Percentiles rank a stretch among this genome's conserved stretches.
Evolutionary conservation across 1,284 basidiomycete genomes (phyloP).

Genomic region (Ustilago nuda): DNA sequence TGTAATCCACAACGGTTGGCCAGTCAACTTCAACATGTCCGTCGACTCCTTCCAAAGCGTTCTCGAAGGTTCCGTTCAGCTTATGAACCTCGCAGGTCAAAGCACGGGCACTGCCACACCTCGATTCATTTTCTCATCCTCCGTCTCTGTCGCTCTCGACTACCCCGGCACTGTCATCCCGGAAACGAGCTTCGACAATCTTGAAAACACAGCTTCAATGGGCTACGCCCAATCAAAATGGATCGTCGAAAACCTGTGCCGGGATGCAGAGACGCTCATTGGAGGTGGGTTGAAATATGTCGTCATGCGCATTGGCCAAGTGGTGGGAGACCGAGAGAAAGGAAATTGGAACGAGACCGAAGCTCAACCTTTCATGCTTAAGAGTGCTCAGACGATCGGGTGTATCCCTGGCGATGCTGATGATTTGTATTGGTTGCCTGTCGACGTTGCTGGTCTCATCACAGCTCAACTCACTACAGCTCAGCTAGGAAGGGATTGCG

Average conservation of each 20-base stretch:
- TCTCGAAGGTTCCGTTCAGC: conserved; percentile 73
- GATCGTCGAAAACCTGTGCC: conserved; percentile 75
- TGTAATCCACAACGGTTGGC: conserved; percentile 57
- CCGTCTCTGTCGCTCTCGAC: conserved; percentile 71
- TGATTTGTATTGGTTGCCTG: conserved; percentile 74
- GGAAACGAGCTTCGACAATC: conserved; percentile 71
- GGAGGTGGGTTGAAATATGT: conserved; percentile 37
- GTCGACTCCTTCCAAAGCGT: conserved; percentile 41
- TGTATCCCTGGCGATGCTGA: conserved; percentile 73
- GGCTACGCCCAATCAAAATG: conserved; percentile 76
- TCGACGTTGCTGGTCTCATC: conserved; percentile 73
- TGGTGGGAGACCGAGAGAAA: conserved; percentile 73
- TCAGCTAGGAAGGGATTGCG: conserved; percentile 4
- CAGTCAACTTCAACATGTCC: conserved; percentile 56
- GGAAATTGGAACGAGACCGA: conserved; percentile 77
- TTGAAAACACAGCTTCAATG: conserved; percentile 71
- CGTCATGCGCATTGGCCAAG: conserved; percentile 71
- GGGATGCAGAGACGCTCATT: conserved; percentile 68
- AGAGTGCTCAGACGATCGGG: conserved; percentile 71
- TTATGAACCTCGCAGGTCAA: conserved; percentile 74
- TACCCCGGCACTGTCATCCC: conserved; percentile 65
- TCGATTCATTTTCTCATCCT: conserved; percentile 75
- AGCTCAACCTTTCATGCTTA: conserved; percentile 71
- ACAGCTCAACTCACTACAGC: conserved; percentile 73
- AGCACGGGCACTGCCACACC: conserved; percentile 70